Conservation (phyloP, 108 stramenopile species). For the Skeletonema marinoi region DNA sequence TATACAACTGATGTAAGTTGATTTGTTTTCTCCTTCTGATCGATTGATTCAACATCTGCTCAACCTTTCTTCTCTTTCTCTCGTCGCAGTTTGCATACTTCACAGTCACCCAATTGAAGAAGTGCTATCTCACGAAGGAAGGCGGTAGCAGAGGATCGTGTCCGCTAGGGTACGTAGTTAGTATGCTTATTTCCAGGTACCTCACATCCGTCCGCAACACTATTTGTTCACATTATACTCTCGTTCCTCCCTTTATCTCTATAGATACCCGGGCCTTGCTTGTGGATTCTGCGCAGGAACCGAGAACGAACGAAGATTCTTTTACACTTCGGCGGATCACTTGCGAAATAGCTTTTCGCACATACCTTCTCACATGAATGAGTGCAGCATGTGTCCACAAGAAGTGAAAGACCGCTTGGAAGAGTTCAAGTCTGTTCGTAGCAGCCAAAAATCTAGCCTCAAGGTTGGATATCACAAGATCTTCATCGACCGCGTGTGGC, state of each 20-base stretch:
- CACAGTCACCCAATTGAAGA: constrained; percentile 39
- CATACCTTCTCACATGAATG: constrained; percentile 47
- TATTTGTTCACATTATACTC: neutral
- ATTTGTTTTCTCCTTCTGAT: neutral
- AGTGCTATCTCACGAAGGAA: constrained; percentile 51
- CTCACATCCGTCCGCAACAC: neutral
- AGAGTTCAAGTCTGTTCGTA: constrained; percentile 36
- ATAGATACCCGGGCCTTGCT: constrained; percentile 44
- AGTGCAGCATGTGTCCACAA: constrained; percentile 34
- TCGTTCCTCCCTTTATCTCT: neutral
- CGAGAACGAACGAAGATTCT: constrained; percentile 44
- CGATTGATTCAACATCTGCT: neutral
- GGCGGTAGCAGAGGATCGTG: constrained; percentile 51
- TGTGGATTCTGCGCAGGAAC: constrained; percentile 44
- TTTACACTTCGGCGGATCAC: constrained; percentile 56
- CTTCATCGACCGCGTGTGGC: constrained; percentile 55
- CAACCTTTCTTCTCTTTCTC: neutral
- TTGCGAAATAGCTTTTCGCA: constrained; percentile 55
- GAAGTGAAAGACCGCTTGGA: constrained; percentile 46
- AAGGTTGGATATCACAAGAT: constrained; percentile 55
- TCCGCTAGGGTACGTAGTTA: constrained; percentile 28
- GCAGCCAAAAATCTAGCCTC: constrained; percentile 52
- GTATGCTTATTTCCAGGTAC: neutral
- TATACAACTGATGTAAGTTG: constrained; percentile 44
- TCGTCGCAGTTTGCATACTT: constrained; percentile 37